Percentiles rank a stretch among this genome's conserved stretches.
phyloP scores from a whole-genome alignment of 2,329 filamentous ascomycete genomes.

The Aspergillus sclerotialis region DNA sequence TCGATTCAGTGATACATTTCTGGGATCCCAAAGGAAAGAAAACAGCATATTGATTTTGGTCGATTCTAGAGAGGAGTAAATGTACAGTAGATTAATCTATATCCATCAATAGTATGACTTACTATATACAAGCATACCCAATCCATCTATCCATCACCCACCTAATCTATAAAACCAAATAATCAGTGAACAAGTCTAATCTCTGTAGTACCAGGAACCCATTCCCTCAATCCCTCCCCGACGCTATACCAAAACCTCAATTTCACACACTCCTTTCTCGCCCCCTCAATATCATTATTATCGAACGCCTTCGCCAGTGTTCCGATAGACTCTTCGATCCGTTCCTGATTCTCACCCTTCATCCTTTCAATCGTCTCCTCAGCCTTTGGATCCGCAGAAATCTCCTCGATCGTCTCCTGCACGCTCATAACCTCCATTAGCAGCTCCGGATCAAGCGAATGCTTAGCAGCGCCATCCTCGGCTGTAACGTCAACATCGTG shows the following conservation, averaged over 20 bases:
- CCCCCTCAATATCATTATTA: conserved; percentile 57
- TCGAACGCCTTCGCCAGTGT: conserved; percentile 60
- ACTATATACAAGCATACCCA: neutral
- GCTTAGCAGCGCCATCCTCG: conserved; percentile 65
- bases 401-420: conserved; percentile 67
- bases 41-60: too few species aligned
- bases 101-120: too few species aligned
- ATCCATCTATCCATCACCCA: neutral
- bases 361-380: conserved; percentile 60
- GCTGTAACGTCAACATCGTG: conserved; percentile 66
- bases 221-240: conserved; percentile 68
- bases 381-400: conserved; percentile 37
- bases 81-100: too few species aligned
- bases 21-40: too few species aligned
- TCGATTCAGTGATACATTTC: too few species aligned
- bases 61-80: neutral
- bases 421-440: conserved; percentile 84
- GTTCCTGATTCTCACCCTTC: conserved; percentile 57
- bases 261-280: conserved; percentile 65
- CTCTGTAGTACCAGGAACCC: conserved; percentile 67
- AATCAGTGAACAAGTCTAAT: conserved; percentile 49
- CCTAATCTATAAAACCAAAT: too few species aligned
- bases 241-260: conserved; percentile 91
- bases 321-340: conserved; percentile 59
- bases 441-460: conserved; percentile 62